phyloP scores from a whole-genome alignment of 371 early-diverging fungal genomes.

The Mucor circinelloides region DNA sequence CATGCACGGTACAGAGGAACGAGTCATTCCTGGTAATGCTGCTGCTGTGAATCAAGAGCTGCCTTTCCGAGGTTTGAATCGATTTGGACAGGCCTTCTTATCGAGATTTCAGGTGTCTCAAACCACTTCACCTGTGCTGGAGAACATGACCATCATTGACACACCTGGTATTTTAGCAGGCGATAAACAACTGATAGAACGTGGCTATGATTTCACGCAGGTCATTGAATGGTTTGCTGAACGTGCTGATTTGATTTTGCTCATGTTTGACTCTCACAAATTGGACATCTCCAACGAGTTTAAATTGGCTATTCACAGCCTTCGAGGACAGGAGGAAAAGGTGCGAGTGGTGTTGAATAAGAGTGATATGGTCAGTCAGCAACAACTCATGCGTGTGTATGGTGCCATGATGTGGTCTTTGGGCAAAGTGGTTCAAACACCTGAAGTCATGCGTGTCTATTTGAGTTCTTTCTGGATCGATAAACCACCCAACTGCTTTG shows the following conservation, averaged over 20 bases:
- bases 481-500: conserved; percentile 71
- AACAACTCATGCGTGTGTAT: conserved; percentile 89
- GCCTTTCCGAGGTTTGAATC: conserved; percentile 75
- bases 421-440: conserved; percentile 86
- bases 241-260: conserved; percentile 82
- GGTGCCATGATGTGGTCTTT: conserved; percentile 96
- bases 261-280: conserved; percentile 89
- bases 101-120: conserved; percentile 87
- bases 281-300: conserved; percentile 92
- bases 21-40: conserved; percentile 85
- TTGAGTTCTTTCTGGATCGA: conserved; percentile 83
- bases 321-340: conserved; percentile 87
- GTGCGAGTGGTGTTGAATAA: conserved; percentile 86
- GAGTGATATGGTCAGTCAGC: conserved; percentile 82
- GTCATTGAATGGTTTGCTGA: conserved; percentile 89
- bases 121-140: conserved; percentile 70
- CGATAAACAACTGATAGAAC: conserved; percentile 79
- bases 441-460: conserved; percentile 90
- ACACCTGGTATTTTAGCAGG: conserved; percentile 90
- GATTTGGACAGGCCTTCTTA: conserved; percentile 82
- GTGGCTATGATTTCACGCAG: conserved; percentile 84
- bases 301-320: conserved; percentile 76
- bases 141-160: conserved; percentile 84
- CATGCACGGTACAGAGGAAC: conserved; percentile 74
- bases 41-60: conserved; percentile 83